Conservation (phyloP, 345 rosid genomes). For the Cardamine resedifolia region DNA sequence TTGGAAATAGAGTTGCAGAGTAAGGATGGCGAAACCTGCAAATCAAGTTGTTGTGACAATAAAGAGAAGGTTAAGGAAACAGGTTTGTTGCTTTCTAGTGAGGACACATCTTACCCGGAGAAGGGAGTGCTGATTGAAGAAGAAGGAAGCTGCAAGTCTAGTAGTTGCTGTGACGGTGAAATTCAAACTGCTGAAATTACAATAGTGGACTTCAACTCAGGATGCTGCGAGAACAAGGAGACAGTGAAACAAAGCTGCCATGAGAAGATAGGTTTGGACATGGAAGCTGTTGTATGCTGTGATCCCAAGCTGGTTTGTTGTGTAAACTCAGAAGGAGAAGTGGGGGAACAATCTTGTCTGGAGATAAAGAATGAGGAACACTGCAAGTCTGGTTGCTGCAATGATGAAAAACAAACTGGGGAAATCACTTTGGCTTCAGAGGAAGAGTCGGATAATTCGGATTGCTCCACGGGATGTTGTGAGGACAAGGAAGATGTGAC, state of each 20-base stretch:
- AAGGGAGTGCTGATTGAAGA: conserved; percentile 4
- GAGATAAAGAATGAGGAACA: background rate
- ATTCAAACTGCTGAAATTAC: background rate
- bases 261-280: conserved; percentile 11
- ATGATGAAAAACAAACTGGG: conserved; percentile 12
- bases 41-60: conserved; percentile 31
- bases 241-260: conserved; percentile 21
- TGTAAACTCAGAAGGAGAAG: conserved; percentile 2
- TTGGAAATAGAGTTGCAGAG: conserved; percentile 21
- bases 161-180: conserved; percentile 15
- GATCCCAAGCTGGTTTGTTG: conserved; percentile 28
- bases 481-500: conserved; percentile 1
- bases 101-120: background rate
- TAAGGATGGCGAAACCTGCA: conserved; percentile 29
- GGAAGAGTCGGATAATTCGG: background rate
- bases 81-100: background rate
- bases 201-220: background rate
- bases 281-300: conserved; percentile 12
- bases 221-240: background rate
- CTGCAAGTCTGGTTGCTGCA: conserved; percentile 26
- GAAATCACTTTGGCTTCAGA: conserved; percentile 28
- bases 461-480: conserved; percentile 13
- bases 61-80: conserved; percentile 26
- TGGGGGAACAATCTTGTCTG: conserved; percentile 1
- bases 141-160: conserved; percentile 10